Evolutionary conservation across 345 rosid genomes (phyloP).

Genomic region (Eucalyptus polyanthemos): DNA sequence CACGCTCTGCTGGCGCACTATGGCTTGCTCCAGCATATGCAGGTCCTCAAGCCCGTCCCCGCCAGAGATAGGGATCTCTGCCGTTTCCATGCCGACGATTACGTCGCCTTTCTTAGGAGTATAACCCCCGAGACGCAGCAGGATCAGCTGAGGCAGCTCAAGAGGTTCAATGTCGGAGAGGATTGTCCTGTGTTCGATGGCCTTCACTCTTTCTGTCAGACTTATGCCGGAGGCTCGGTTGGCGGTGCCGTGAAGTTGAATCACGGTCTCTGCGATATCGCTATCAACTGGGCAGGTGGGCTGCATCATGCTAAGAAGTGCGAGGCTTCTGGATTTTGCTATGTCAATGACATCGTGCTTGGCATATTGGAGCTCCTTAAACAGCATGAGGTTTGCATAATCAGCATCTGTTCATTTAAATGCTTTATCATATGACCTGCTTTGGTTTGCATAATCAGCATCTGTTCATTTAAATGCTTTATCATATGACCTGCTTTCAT

Average conservation of each 20-base stretch:
- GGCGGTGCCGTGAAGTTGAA: conserved; percentile 55
- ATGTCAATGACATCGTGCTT: conserved; percentile 58
- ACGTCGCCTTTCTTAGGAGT: conserved; percentile 41
- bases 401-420: background rate
- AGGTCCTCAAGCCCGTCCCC: conserved; percentile 47
- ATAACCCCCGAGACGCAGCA: conserved; percentile 52
- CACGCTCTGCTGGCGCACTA: conserved; percentile 58
- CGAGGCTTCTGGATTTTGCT: conserved; percentile 62
- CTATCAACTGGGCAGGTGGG: conserved; percentile 62
- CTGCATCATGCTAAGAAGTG: conserved; percentile 64
- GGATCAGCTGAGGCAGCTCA: conserved; percentile 49
- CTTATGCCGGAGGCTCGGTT: conserved; percentile 60
- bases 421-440: background rate
- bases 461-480: background rate
- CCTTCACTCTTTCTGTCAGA: conserved; percentile 48
- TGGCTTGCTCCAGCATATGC: conserved; percentile 58
- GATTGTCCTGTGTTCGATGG: conserved; percentile 65
- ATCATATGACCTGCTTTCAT: background rate
- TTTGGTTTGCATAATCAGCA: conserved; percentile 12
- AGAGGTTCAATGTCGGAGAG: conserved; percentile 56
- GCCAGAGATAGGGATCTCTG: conserved; percentile 55
- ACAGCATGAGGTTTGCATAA: conserved; percentile 29
- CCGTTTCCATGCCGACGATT: conserved; percentile 59
- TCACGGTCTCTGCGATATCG: conserved; percentile 46
- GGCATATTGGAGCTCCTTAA: conserved; percentile 61